Conservation (phyloP, 2,329 filamentous ascomycete species). For the Dactylellina parvicollis region DNA sequence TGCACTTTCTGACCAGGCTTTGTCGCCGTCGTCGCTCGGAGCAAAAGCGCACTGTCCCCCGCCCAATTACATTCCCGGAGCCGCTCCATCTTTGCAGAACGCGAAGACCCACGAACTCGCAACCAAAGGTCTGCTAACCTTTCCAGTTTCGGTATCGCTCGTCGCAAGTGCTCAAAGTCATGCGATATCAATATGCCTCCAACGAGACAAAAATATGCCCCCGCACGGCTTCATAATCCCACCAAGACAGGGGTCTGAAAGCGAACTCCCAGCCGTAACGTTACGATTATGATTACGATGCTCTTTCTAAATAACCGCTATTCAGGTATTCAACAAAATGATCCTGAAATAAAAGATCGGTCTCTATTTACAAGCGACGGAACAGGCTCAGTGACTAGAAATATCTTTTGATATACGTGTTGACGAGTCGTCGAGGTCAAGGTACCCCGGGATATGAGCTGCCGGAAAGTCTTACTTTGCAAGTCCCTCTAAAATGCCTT, state of each 20-base stretch:
- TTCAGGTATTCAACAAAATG: too few relatives aligned
- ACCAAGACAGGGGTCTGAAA: neutral
- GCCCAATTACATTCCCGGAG: slow-evolving; percentile 8
- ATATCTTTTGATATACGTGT: too few relatives aligned
- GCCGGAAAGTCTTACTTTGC: too few relatives aligned
- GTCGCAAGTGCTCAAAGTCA: slow-evolving; percentile 5
- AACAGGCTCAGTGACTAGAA: too few relatives aligned
- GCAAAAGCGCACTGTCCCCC: slow-evolving; percentile 12
- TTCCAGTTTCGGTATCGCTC: neutral
- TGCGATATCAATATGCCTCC: neutral
- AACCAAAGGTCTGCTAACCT: neutral
- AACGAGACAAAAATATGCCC: too few relatives aligned
- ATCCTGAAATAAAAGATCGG: too few relatives aligned
- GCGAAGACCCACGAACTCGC: neutral
- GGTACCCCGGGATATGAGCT: too few relatives aligned
- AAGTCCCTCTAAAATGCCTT: too few relatives aligned
- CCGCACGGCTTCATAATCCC: neutral
- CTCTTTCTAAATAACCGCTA: too few relatives aligned
- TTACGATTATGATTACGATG: neutral
- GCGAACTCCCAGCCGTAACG: neutral
- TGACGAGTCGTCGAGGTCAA: too few relatives aligned
- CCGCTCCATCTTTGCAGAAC: neutral
- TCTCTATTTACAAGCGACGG: too few relatives aligned
- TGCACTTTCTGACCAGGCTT: neutral
- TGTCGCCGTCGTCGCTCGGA: slow-evolving; percentile 23